phyloP scores from a whole-genome alignment of 352 stramenopile species.

The Aphanomyces euteiches region DNA sequence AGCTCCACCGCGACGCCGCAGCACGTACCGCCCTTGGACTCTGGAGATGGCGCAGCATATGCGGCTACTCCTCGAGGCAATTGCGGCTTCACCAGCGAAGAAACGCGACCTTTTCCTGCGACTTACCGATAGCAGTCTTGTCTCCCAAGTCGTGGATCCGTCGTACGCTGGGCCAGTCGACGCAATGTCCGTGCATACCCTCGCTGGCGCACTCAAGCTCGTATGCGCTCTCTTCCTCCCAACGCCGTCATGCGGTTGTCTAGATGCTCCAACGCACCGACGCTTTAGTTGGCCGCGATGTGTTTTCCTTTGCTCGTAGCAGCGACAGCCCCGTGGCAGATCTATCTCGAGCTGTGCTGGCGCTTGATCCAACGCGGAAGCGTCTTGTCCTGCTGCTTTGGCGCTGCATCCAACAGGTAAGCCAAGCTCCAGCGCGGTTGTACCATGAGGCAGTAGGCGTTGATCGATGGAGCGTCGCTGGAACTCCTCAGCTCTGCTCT shows the following conservation, averaged over 20 bases:
- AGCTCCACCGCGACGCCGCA: neutral
- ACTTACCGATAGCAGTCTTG: neutral
- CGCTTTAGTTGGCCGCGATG: neutral
- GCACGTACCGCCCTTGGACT: conserved; percentile 7
- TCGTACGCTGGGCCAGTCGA: neutral
- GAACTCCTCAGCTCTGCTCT: conserved; percentile 14
- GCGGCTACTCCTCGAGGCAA: neutral
- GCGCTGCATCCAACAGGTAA: conserved; percentile 4
- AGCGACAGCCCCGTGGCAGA: too few relatives aligned
- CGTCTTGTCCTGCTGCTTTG: neutral
- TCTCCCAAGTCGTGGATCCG: neutral
- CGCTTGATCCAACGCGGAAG: neutral
- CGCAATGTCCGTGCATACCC: neutral
- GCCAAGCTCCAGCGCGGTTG: neutral
- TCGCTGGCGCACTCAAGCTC: conserved; percentile 14
- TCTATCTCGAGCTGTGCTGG: neutral
- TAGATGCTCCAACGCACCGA: conserved; percentile 12
- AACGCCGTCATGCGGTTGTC: neutral
- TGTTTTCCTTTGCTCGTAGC: neutral
- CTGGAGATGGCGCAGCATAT: neutral
- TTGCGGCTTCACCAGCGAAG: neutral
- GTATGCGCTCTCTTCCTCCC: neutral
- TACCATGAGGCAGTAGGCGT: neutral
- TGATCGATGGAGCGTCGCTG: conserved; percentile 6
- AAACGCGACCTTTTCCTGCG: conserved; percentile 23